Percentiles rank a stretch among this genome's conserved stretches.
Conservation (phyloP, 78 protist species). For the Guillardia theta region DNA sequence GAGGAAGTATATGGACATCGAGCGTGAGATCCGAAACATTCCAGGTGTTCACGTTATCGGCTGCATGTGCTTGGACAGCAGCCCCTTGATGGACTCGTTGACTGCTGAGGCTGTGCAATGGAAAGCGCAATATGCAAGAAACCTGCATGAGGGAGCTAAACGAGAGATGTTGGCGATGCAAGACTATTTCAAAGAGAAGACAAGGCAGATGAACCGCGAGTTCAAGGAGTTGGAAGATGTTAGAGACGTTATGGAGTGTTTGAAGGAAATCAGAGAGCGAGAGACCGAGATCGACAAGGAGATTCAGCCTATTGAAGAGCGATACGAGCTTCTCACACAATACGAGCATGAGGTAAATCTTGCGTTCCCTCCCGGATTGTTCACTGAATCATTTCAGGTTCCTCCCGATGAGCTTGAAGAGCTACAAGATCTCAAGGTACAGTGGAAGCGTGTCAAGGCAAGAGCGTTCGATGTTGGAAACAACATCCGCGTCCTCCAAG, state of each 20-base stretch:
- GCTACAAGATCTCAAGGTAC: background rate
- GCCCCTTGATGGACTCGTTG: background rate
- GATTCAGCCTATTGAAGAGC: constrained; percentile 66
- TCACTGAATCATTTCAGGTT: constrained; percentile 46
- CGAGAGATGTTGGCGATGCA: background rate
- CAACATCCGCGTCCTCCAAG: constrained; percentile 44
- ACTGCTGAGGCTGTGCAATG: background rate
- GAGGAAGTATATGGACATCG: constrained; percentile 51
- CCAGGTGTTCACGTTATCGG: constrained; percentile 50
- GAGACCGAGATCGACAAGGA: constrained; percentile 60
- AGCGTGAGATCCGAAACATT: constrained; percentile 36
- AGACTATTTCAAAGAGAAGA: background rate
- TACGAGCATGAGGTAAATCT: constrained; percentile 71
- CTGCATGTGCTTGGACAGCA: constrained; percentile 16
- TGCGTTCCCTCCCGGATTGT: constrained; percentile 52
- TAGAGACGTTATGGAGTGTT: constrained; percentile 48
- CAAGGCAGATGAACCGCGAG: background rate
- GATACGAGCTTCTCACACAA: constrained; percentile 60
- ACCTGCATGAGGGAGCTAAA: background rate
- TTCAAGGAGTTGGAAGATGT: constrained; percentile 44
- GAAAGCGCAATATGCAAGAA: background rate
- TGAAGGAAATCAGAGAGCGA: constrained; percentile 52
- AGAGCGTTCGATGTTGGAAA: constrained; percentile 13
- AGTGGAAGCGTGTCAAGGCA: background rate
- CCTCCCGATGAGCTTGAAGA: background rate